phyloP scores from a whole-genome alignment of 1,284 basidiomycete species.

The Pseudozyma thailandica region DNA sequence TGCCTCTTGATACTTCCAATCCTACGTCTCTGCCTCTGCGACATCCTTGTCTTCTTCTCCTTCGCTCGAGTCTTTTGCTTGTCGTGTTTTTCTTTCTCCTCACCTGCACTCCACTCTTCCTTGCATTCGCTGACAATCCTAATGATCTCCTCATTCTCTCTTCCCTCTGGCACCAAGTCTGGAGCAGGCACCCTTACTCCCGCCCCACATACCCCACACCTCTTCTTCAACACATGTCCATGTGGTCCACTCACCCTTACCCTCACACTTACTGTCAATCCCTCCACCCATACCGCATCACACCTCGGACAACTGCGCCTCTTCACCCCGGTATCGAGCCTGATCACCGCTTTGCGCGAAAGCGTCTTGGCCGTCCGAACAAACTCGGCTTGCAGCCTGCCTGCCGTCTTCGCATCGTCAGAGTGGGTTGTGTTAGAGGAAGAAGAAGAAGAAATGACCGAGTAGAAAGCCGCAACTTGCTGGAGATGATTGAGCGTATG shows the following conservation, averaged over 20 bases:
- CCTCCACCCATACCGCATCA: conserved; percentile 23
- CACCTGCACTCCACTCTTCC: background rate
- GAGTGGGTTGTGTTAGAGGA: background rate
- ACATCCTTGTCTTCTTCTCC: background rate
- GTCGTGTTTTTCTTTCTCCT: background rate
- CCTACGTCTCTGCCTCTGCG: conserved; percentile 28
- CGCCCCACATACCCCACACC: conserved; percentile 21
- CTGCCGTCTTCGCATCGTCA: conserved; percentile 4
- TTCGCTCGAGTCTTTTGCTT: background rate
- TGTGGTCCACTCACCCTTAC: conserved; percentile 29
- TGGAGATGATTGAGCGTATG: conserved; percentile 45
- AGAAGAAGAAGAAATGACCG: conserved; percentile 10
- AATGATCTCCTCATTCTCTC: background rate
- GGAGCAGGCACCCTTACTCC: conserved; percentile 29
- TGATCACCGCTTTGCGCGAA: conserved; percentile 37
- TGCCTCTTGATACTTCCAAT: conserved; percentile 17
- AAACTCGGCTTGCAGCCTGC: conserved; percentile 20
- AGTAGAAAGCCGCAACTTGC: conserved; percentile 40
- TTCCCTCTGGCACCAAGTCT: conserved; percentile 9
- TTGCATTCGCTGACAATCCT: too few relatives aligned
- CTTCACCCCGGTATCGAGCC: conserved; percentile 34
- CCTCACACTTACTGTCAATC: conserved; percentile 23
- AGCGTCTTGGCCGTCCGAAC: conserved; percentile 24
- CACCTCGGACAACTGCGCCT: conserved; percentile 18
- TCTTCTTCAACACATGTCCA: conserved; percentile 28